These are phyloP conservation scores for Sporobolomyces pararoseus DNA, from an alignment of 768 basidiomycete genomes.

Conservation along the genomic window DNA sequence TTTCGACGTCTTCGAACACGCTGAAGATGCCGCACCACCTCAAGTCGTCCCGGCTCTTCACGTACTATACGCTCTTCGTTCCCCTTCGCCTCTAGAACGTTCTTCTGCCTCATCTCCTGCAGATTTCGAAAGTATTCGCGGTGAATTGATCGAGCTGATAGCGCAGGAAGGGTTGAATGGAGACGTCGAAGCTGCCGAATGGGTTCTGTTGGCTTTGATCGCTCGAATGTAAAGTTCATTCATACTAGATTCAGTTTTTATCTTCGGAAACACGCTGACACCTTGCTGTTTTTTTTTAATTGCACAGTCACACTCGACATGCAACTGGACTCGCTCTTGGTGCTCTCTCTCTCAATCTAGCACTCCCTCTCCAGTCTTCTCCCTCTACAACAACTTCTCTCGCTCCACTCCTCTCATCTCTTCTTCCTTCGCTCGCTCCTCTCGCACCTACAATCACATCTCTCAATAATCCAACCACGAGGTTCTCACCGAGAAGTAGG, in stretches of 20 bases:
- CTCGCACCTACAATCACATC: constrained; percentile 41
- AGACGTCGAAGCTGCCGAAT: constrained; percentile 45
- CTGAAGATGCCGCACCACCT: neutral
- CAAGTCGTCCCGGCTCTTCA: constrained; percentile 33
- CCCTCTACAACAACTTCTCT: neutral
- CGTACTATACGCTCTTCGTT: constrained; percentile 25
- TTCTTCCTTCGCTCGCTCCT: constrained; percentile 39
- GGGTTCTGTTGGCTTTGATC: constrained; percentile 44
- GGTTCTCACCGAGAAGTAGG: constrained; percentile 31
- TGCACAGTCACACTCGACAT: constrained; percentile 42
- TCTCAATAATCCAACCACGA: constrained; percentile 41
- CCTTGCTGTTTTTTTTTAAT: neutral
- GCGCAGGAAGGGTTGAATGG: constrained; percentile 37
- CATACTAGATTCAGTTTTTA: no score
- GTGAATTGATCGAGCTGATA: constrained; percentile 39
- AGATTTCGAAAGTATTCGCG: neutral
- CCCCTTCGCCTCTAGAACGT: neutral
- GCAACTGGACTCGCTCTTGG: constrained; percentile 44
- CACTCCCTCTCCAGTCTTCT: constrained; percentile 26
- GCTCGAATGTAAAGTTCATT: constrained; percentile 29
- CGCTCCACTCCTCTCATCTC: constrained; percentile 7
- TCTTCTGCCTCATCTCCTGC: neutral
- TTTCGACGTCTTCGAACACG: constrained; percentile 30
- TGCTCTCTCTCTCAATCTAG: constrained; percentile 44
- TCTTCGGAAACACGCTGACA: no score